Evolutionary conservation across 768 basidiomycete species (phyloP), one percentile per base, ranked within the genome.

Genomic region (Fomitopsis serialis): DNA sequence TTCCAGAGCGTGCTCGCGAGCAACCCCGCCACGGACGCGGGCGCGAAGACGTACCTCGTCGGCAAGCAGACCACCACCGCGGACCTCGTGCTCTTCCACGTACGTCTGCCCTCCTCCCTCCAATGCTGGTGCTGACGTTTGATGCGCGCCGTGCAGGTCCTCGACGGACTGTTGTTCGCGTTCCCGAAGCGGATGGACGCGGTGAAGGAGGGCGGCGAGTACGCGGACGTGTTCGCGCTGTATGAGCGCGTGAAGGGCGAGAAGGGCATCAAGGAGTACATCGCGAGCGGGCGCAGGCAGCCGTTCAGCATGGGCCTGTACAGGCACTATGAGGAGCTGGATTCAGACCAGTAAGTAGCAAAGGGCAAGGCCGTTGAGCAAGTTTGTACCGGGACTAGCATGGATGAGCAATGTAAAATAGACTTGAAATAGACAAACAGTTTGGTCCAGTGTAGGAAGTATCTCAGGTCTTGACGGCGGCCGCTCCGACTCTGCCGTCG

Each of bases 81-180:
- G 10, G 77, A 78, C 63, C 62, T 77, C 21, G 65, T 63, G 13
- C 63, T 78, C 19, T 76, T 73, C 61, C 72, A 75, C 40, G 61
- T 75, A 37, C 45, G 59, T 25, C 68, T 22, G 58, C 32, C 46
- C 46, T 5, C 11, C 11, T 40, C 36, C 35, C 40, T 37, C 19
- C 23, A 40, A 19, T n/a, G n/a, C 22, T 29, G 45, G 24, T 43
- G 40, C 22, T 50, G 17, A 13, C 22, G 19, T 21, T 42, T 27
- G 22, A 34, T n/a, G 13, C 24, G 8, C 48, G 19, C 21, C 48
- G 21, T 45, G 42, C 24, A 61, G 60, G 54, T 57, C 3, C 15
- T 68, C 36, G 59, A 58, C 21, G 66, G 75, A 4, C 42, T 70
- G 17, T 10, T 54, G 21, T 68, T 56, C 48, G 74, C 74, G 27